Percentiles rank a stretch among this genome's conserved stretches.
phyloP scores from a whole-genome alignment of 164 flowering plant species.

The Stephania japonica region DNA sequence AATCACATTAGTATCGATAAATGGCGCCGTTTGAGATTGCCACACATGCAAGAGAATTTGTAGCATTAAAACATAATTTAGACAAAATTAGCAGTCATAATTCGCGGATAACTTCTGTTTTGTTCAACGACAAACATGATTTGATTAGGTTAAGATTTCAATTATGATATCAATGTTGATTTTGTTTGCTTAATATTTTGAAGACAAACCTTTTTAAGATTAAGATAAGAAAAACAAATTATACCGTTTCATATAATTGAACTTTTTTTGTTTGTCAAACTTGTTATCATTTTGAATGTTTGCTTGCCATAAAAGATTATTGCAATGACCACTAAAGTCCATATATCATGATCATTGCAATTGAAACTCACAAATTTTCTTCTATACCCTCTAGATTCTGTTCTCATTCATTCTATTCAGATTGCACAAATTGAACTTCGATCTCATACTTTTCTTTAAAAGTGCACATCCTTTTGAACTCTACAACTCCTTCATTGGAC shows the following conservation, averaged over 20 bases:
- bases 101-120: background rate
- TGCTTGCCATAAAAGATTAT: background rate
- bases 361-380: background rate
- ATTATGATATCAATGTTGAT: background rate
- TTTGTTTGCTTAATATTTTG: background rate
- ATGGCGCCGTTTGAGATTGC: background rate
- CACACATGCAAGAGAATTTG: background rate
- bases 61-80: background rate
- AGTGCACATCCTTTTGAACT: background rate
- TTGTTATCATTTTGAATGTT: background rate
- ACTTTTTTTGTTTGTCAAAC: background rate
- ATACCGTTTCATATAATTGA: background rate
- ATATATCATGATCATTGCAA: background rate
- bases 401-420: constrained; percentile 14
- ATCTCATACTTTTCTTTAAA: background rate
- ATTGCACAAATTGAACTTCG: background rate
- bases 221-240: no score
- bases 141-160: background rate
- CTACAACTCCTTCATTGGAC: constrained; percentile 12
- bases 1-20: background rate
- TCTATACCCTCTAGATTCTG: constrained; percentile 2
- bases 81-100: background rate
- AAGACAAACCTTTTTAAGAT: background rate
- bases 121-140: background rate
- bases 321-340: background rate